Conservation (phyloP, 176 grass and related monocot species). For the Stipa capillata region DNA sequence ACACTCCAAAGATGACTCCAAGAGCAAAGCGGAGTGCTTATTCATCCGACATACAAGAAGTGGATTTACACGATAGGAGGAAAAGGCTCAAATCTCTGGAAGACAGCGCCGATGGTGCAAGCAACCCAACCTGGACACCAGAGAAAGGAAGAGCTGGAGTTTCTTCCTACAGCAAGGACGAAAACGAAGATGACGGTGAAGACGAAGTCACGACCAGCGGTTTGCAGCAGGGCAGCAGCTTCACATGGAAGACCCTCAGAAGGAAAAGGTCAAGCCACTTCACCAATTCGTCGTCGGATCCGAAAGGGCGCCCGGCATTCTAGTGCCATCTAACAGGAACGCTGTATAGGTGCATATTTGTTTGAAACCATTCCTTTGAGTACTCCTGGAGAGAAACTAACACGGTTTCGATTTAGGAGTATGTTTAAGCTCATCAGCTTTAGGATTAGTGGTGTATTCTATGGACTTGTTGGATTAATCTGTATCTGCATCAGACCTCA, state of each 20-base stretch:
- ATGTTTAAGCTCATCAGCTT: background rate
- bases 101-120: conserved; percentile 24
- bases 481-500: background rate
- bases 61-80: conserved; percentile 10
- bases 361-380: background rate
- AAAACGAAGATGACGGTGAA: conserved; percentile 34
- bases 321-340: background rate
- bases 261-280: conserved; percentile 77
- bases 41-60: conserved; percentile 32
- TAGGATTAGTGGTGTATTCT: conserved; percentile 1
- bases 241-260: conserved; percentile 80
- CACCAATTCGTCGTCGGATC: conserved; percentile 29
- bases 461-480: background rate
- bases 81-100: conserved; percentile 27
- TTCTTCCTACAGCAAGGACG: conserved; percentile 63
- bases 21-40: conserved; percentile 51
- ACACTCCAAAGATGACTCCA: conserved; percentile 52
- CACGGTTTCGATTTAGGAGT: background rate
- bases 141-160: conserved; percentile 27
- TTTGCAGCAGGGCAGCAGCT: conserved; percentile 44
- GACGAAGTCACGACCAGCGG: conserved; percentile 41
- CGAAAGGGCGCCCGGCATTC: conserved; percentile 41
- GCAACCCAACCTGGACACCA: conserved; percentile 32
- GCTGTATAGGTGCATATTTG: background rate
- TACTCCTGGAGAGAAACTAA: background rate